A percentile compares a stretch with the other conserved stretches of the same genome.
phyloP scores from a whole-genome alignment of 176 grass and related monocot species.

The Canna indica region DNA sequence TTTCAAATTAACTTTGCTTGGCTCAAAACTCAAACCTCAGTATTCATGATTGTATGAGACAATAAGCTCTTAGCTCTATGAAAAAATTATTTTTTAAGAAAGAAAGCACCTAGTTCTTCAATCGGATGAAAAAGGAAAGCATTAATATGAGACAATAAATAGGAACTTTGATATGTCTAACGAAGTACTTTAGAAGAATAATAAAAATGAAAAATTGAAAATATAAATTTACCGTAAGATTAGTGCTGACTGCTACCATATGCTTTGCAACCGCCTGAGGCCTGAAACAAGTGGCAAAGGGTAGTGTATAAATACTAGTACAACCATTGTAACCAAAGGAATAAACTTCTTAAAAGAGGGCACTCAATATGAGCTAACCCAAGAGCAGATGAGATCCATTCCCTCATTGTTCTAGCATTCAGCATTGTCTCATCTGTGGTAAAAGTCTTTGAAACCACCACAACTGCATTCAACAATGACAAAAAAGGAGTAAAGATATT shows the following conservation, averaged over 20 bases:
- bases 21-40: too few relatives aligned
- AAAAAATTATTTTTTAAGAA: too few relatives aligned
- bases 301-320: slow-evolving; percentile 16
- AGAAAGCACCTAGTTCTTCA: neutral
- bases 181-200: neutral
- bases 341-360: slow-evolving; percentile 22
- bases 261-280: slow-evolving; percentile 81
- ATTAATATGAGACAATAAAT: neutral
- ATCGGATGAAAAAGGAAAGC: neutral
- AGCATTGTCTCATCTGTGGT: slow-evolving; percentile 99
- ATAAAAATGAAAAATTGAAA: neutral
- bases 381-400: slow-evolving; percentile 84
- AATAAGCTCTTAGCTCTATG: too few relatives aligned
- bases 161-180: neutral
- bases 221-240: neutral
- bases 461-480: slow-evolving; percentile 38
- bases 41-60: too few relatives aligned
- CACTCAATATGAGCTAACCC: slow-evolving; percentile 42
- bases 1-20: neutral
- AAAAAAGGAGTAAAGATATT: slow-evolving; percentile 1
- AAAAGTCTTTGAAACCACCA: slow-evolving; percentile 98
- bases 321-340: neutral
- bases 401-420: slow-evolving; percentile 94
- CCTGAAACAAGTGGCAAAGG: slow-evolving; percentile 32
- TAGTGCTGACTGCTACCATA: slow-evolving; percentile 99